phyloP scores from a whole-genome alignment of 2,329 filamentous ascomycete species.

The Cyphellophora europaea region DNA sequence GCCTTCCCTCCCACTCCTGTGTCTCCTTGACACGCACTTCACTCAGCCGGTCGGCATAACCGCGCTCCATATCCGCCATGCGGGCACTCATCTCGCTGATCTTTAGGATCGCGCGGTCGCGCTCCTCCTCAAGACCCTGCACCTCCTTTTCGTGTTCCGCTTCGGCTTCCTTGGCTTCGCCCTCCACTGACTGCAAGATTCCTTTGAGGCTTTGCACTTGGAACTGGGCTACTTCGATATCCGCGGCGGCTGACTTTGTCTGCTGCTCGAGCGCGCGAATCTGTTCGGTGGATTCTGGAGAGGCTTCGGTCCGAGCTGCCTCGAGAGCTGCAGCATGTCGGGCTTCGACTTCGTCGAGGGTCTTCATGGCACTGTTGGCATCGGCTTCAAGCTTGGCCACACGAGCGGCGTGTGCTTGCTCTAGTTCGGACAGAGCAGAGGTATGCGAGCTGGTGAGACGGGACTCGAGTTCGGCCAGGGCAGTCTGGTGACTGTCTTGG shows the following conservation, averaged over 20 bases:
- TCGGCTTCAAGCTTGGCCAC: neutral
- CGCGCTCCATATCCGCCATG: slow-evolving; percentile 11
- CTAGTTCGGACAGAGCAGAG: neutral
- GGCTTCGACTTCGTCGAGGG: slow-evolving; percentile 7
- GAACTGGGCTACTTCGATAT: slow-evolving; percentile 10
- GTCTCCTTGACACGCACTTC: too few species aligned
- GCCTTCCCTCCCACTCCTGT: too few species aligned
- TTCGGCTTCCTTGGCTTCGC: slow-evolving; percentile 9
- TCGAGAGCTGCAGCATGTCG: slow-evolving; percentile 4
- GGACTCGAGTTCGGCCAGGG: neutral
- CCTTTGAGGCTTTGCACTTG: slow-evolving; percentile 14
- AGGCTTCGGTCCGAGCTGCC: slow-evolving; percentile 8
- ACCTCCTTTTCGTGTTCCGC: slow-evolving; percentile 8
- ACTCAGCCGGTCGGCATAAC: too few species aligned
- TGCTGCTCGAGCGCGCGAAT: slow-evolving; percentile 26
- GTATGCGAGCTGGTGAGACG: neutral
- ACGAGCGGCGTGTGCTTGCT: neutral
- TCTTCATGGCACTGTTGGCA: neutral
- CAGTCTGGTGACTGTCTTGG: too few species aligned
- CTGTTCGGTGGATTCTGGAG: slow-evolving; percentile 20
- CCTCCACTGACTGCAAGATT: slow-evolving; percentile 10
- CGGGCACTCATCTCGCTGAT: slow-evolving; percentile 8
- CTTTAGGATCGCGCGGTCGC: slow-evolving; percentile 10
- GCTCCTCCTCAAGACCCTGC: slow-evolving; percentile 10
- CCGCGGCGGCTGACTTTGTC: slow-evolving; percentile 23